These are phyloP conservation scores for Microstegium vimineum DNA, from an alignment of 176 grass and related monocot species.

Conservation along the genomic window DNA sequence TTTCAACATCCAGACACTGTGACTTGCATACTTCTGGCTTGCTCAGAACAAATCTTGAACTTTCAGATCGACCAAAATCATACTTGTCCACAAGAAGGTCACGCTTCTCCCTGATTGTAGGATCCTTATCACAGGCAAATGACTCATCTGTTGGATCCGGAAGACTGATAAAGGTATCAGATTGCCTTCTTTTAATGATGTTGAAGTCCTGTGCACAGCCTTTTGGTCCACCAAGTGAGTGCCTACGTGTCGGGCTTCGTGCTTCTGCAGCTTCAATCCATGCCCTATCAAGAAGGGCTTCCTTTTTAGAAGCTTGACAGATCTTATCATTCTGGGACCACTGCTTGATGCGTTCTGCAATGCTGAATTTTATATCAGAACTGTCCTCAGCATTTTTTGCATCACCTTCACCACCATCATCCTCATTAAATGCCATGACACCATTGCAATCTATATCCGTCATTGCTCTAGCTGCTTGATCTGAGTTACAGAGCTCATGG, in stretches of 20 bases:
- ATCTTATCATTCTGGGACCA: slow-evolving; percentile 65
- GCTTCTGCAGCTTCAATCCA: slow-evolving; percentile 67
- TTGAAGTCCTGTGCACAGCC: slow-evolving; percentile 51
- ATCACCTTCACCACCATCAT: slow-evolving; percentile 27
- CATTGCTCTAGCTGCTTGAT: slow-evolving; percentile 58
- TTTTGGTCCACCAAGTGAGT: slow-evolving; percentile 82
- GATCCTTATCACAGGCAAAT: slow-evolving; percentile 45
- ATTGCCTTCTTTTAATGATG: slow-evolving; percentile 76
- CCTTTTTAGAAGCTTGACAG: slow-evolving; percentile 41
- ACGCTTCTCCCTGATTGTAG: slow-evolving; percentile 42
- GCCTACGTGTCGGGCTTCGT: slow-evolving; percentile 62
- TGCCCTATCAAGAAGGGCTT: slow-evolving; percentile 65
- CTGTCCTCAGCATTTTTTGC: slow-evolving; percentile 19
- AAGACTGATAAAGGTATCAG: slow-evolving; percentile 83
- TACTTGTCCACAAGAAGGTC: slow-evolving; percentile 53
- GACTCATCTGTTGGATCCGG: slow-evolving; percentile 51
- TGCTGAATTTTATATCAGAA: slow-evolving; percentile 38
- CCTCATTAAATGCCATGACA: slow-evolving; percentile 25
- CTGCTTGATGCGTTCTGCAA: slow-evolving; percentile 54
- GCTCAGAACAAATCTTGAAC: slow-evolving; percentile 57
- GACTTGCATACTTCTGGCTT: slow-evolving; percentile 67
- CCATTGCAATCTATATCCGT: slow-evolving; percentile 36
- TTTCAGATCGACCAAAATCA: slow-evolving; percentile 59
- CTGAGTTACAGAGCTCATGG: slow-evolving; percentile 80
- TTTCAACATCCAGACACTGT: slow-evolving; percentile 65